Evolutionary conservation across 768 basidiomycete genomes (phyloP), one percentile per base, ranked within the genome.

Genomic region (Leccinellum luteum): DNA sequence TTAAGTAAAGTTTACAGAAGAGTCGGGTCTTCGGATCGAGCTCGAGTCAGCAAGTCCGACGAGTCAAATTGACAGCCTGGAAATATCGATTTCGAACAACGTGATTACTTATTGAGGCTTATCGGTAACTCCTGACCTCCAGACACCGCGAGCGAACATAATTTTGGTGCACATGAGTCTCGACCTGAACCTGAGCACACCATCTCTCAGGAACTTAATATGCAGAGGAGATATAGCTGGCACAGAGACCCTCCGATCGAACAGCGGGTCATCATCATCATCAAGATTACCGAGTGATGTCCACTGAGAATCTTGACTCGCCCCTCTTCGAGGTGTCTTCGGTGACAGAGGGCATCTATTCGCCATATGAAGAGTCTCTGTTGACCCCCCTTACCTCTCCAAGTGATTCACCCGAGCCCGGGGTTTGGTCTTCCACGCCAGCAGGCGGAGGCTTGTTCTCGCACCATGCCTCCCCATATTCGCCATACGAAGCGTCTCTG

Each of bases 351-450:
- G 54, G 44, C 48, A 34, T 9, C 44, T 56, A 55, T 30, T 57
- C 61, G 30, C 38, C 59, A 34, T 56, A 56, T 49, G 54, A 51
- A 38, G 41, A 48, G 3, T 49, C 59, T 13, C 55, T 58, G 27
- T 58, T 54, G 15, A 65, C 63, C 6, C 58, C 61, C 14, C 49
- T 48, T 3, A 65, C 61, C 13, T 52, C 62, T 21, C 47, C 49
- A 23, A 6, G 6, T 34, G 30, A n/a, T 32, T 57, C 65, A 17
- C 58, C 60, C 0, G n/a, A n/a, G n/a, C n/a, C n/a, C 38, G 7
- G 23, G 9, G 38, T 19, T 1, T n/a, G 14, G n/a, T 27, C 48
- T 41, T 50, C 17, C 21, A 57, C 30, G 3, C 51, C 43, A 44
- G 10, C 9, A 5, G 28, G 28, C 9, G 9, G 9, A 30, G 9